Evolutionary conservation across 768 basidiomycete species (phyloP), one percentile per base, ranked within the genome.

Genomic region (Ramaria rubella): DNA sequence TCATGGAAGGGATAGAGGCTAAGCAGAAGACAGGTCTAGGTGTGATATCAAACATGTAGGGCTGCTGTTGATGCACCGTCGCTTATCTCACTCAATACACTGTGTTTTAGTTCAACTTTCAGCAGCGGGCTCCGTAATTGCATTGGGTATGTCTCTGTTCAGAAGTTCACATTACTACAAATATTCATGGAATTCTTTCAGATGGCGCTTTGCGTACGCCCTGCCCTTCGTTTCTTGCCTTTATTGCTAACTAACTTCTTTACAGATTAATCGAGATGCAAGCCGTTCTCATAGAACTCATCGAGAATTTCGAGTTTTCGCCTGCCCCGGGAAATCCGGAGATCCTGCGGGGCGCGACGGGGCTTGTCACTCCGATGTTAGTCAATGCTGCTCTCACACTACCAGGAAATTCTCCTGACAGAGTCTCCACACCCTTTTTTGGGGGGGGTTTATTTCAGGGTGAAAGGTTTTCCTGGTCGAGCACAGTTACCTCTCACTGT

Each of bases 311-410:
- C n/a, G n/a, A n/a, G n/a, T n/a, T n/a, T n/a, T n/a, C n/a, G n/a
- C n/a, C n/a, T 71, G 26, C 69, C 72, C 1, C 58, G 59, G 5
- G 68, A 65, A 48, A 61, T 67, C 0, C n/a, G n/a, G 63, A 66
- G 31, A 68, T 73, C 33, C 45, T 64, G 17, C 65, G 73, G 44
- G 61, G 68, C 21, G 66, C 69, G 4, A 64, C 67, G 1, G 68
- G 65, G 0, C 43, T 70, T 24, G 69, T 73, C 65, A 52, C 63
- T 7, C 73, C 73, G 5, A 68, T 73, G 61, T 53, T 11, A 34
- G 52, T 53, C 14, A 38, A 23, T 24, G 2, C 23, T 12, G 23
- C 3, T 30, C 3, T 21, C 9, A 38, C 23, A 23, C 9, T 23
- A 14, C 9, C 23, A 23, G 11, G 11, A 38, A 38, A 11, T 38